Base-by-base conservation (phyloP, 495 filamentous ascomycete genomes). In the Podospora tetraspora region DNA sequence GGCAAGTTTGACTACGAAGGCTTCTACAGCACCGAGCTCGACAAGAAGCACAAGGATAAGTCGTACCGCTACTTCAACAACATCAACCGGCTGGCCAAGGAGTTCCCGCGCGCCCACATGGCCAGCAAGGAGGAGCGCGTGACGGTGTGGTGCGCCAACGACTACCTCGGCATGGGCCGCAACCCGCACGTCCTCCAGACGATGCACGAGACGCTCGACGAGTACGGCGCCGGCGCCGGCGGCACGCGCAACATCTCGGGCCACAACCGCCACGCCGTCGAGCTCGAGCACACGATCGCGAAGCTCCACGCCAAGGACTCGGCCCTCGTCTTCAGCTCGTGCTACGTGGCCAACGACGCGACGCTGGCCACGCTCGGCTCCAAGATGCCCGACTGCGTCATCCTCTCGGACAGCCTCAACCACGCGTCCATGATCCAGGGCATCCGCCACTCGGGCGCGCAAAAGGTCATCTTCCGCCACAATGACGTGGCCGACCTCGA, bases 51-150 rank as follows among this genome's bases (percentile, higher is more conserved):
- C 87, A 93, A 97, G 84, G 96, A 99, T 84, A 97, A 97, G 83
- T 96, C 92, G 52, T 99, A 99, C 83, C 92, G 95, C 73, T 98
- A 99, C 84, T 99, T 99, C 87, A 99, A 99, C 84, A 99, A 99
- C 84, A 99, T 99, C 88, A 99, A 99, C 77, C 92, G 95, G 24
- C 84, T 99, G 67, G 95, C 96, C 66, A 90, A 96, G 81, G 92
- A 98, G 69, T 99, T 99, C 74, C 95, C 95, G 24, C 91, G 91
- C 57, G 95, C 95, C 21, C 95, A 99, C 78, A 95, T 95, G 81
- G 85, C 93, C 16, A 89, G 83, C 59, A 86, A 86, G 72, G 91
- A 96, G 70, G 91, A 97, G 70, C 86, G 87, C n/a, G 95, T 99
- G 63, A 97, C 94, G 4, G 94, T 98, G 43, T 99, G 96, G 95